Percentiles rank a stretch among this genome's conserved stretches.
These are phyloP conservation scores for Salmacisia buchloeana DNA, from an alignment of 1,284 basidiomycete genomes.

Conservation along the genomic window DNA sequence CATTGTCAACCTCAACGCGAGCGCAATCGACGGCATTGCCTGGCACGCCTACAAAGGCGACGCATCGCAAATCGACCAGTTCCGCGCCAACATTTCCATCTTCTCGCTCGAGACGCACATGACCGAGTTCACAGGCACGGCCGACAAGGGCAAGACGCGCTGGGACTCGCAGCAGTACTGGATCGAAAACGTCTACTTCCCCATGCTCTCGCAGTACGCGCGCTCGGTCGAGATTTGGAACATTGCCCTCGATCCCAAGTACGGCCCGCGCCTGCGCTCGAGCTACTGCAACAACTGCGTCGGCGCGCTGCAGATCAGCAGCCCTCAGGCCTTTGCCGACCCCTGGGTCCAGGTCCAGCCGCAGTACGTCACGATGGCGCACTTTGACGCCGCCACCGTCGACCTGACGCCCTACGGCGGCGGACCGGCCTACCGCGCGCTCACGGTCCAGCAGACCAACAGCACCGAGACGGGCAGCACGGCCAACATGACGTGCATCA, in stretches of 20 bases:
- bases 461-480: constrained; percentile 9
- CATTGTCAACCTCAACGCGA: constrained; percentile 24
- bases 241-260: constrained; percentile 23
- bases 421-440: constrained; percentile 19
- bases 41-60: constrained; percentile 41
- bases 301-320: constrained; percentile 21
- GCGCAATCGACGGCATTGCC: constrained; percentile 28
- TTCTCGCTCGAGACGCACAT: constrained; percentile 20
- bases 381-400: constrained; percentile 24
- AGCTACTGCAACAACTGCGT: constrained; percentile 28
- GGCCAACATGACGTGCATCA: constrained; percentile 19
- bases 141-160: constrained; percentile 9
- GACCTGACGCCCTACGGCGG: constrained; percentile 28
- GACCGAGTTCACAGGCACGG: constrained; percentile 31
- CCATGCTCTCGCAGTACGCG: constrained; percentile 17
- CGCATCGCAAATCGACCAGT: constrained; percentile 13
- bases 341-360: constrained; percentile 23
- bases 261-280: constrained; percentile 23
- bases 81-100: constrained; percentile 15
- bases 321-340: constrained; percentile 2
- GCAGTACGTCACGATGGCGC: constrained; percentile 25
- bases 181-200: constrained; percentile 28
- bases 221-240: constrained; percentile 31
- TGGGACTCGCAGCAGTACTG: constrained; percentile 27
- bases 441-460: constrained; percentile 9